phyloP scores from a whole-genome alignment of 139 green algal genomes.

The Chlamydomonas applanata region DNA sequence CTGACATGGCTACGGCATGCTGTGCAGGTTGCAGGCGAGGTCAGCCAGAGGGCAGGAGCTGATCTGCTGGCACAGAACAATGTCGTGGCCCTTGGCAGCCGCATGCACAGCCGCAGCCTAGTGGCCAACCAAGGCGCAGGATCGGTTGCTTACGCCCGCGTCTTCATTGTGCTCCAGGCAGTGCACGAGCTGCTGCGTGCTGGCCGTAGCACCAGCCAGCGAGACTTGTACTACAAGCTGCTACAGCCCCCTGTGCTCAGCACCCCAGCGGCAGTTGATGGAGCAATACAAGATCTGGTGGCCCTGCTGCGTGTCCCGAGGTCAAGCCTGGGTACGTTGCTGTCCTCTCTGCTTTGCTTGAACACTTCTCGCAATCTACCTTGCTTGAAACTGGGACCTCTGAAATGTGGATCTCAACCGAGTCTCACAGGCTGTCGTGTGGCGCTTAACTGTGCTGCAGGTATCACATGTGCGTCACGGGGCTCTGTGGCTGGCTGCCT shows the following conservation, averaged over 20 bases:
- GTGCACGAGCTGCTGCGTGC: conserved; percentile 52
- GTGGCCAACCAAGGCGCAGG: neutral
- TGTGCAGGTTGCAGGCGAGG: no score
- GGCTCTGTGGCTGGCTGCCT: conserved; percentile 1
- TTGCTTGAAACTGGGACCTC: no score
- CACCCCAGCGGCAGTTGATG: conserved; percentile 32
- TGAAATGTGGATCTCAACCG: no score
- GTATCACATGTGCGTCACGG: no score
- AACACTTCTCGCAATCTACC: no score
- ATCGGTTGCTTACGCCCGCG: neutral
- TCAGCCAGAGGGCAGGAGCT: no score
- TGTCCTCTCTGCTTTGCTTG: no score
- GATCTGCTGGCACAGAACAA: no score
- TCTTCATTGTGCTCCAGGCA: conserved; percentile 54
- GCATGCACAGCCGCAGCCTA: conserved; percentile 1
- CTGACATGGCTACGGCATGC: no score
- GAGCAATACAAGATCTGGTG: conserved; percentile 59
- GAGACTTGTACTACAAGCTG: conserved; percentile 73
- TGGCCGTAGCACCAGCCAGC: conserved; percentile 50
- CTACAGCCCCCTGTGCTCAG: conserved; percentile 37
- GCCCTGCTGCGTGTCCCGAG: conserved; percentile 60
- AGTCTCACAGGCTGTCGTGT: no score
- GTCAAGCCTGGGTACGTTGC: conserved; percentile 38
- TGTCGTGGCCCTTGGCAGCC: no score
- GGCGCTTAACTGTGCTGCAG: no score